Conservation (phyloP, 2,329 filamentous ascomycete genomes). For the Penicillium sp. region DNA sequence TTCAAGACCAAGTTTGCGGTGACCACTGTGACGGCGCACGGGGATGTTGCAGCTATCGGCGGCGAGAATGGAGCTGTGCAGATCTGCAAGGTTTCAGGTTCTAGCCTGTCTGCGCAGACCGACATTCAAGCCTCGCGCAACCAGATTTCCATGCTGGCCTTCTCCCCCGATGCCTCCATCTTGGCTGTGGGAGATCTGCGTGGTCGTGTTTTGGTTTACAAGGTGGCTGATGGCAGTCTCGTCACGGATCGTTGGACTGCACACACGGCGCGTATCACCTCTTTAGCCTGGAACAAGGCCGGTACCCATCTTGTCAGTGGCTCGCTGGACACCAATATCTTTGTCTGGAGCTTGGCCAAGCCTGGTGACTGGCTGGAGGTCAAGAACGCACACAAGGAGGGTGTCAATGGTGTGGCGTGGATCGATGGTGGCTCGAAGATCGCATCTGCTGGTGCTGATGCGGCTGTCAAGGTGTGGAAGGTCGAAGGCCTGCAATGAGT, state of each 20-base stretch:
- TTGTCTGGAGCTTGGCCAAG: constrained; percentile 83
- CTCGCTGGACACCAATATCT: constrained; percentile 86
- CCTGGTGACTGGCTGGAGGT: constrained; percentile 84
- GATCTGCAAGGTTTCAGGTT: constrained; percentile 68
- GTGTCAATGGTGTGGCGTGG: constrained; percentile 87
- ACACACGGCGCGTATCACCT: constrained; percentile 69
- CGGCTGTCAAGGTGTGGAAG: constrained; percentile 86
- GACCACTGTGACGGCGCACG: constrained; percentile 71
- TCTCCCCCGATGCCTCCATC: constrained; percentile 75
- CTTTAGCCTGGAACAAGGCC: constrained; percentile 74
- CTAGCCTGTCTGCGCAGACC: constrained; percentile 56
- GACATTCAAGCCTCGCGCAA: constrained; percentile 71
- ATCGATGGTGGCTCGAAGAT: constrained; percentile 67
- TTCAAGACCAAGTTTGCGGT: constrained; percentile 66
- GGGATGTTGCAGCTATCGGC: constrained; percentile 73
- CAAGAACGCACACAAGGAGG: constrained; percentile 91
- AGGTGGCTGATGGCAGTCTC: constrained; percentile 66
- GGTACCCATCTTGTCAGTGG: constrained; percentile 82
- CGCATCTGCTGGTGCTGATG: constrained; percentile 82
- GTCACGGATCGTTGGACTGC: constrained; percentile 79
- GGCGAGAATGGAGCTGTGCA: constrained; percentile 73
- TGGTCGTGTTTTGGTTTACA: constrained; percentile 87
- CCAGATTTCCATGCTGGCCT: constrained; percentile 77
- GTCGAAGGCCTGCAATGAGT: constrained; percentile 57
- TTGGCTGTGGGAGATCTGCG: constrained; percentile 81